Evolutionary conservation across 2,329 filamentous ascomycete species (phyloP), one percentile per base, ranked within the genome.

Genomic region (Pezicula neosporulosa): DNA sequence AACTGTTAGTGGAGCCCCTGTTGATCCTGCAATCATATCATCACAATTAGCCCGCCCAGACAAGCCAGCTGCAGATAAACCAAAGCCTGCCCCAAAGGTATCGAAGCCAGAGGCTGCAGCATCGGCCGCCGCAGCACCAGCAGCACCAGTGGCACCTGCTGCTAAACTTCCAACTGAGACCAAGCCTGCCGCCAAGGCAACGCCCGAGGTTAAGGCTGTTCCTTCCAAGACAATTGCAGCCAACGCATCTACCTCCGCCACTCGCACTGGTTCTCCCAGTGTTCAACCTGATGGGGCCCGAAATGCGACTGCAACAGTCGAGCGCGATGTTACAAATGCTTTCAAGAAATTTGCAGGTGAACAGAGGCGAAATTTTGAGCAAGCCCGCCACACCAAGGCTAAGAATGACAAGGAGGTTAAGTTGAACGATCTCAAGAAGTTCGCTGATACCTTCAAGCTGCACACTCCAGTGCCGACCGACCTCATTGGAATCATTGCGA

Each of bases 371-470:
- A 77, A 76, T 52, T 77, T 77, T 6, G 80, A 85, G 61, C 80
- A 83, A 62, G 74, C 69, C 37, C 75, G 83, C 43, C 73, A 68
- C 55, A 79, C 70, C 60, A 86, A 85, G 66, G 77, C 77, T 9
- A 83, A 79, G 65, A 79, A 78, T 53, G 94, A 97, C 67, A 96
- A 96, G 68, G 90, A 92, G 59, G 85, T 94, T 58, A 97, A 96
- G 70, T 71, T 99, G 55, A 96, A 90, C 53, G 94, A 99, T 71
- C 73, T 99, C 52, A 95, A 94, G 77, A 96, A 93, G 65, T 99
- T 99, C 69, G 90, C 94, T 1, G 82, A 86, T 60, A 94, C 82
- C 66, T 99, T 99, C 77, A 97, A 97, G 72, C 81, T 99, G 16
- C 87, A 89, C 46, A 97, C 93, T 3, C 91, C 92, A 6, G 91